These are phyloP conservation scores for Curvularia eragrostidis DNA, from an alignment of 2,329 filamentous ascomycete species.

Conservation along the genomic window DNA sequence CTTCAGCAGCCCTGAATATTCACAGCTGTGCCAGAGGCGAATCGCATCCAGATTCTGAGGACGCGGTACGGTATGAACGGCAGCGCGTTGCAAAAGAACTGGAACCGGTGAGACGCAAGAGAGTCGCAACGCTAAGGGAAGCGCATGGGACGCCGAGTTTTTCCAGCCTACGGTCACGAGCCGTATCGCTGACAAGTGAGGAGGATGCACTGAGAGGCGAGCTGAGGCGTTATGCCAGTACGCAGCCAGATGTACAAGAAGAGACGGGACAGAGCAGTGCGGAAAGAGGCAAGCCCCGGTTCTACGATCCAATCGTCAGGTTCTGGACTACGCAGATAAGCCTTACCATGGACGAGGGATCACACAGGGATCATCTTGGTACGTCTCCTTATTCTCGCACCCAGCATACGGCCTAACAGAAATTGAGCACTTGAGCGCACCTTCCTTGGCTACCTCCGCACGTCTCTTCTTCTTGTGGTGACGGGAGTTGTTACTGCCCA, in stretches of 20 bases:
- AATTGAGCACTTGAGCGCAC: slow-evolving; percentile 73
- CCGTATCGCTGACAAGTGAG: slow-evolving; percentile 5
- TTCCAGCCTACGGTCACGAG: slow-evolving; percentile 13
- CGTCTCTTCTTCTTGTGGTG: slow-evolving; percentile 72
- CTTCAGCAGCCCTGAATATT: slow-evolving; percentile 20
- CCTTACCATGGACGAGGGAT: slow-evolving; percentile 58
- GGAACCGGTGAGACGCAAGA: slow-evolving; percentile 3
- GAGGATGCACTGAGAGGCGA: slow-evolving; percentile 11
- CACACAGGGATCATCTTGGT: slow-evolving; percentile 65
- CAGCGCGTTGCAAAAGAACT: slow-evolving; percentile 28
- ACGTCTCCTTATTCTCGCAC: slow-evolving; percentile 25
- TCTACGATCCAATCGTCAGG: slow-evolving; percentile 48
- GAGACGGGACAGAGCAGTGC: neutral
- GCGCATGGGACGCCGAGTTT: slow-evolving; percentile 3
- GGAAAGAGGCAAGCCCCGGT: slow-evolving; percentile 24
- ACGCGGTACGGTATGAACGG: slow-evolving; percentile 26
- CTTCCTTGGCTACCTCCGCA: slow-evolving; percentile 75
- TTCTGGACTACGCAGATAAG: slow-evolving; percentile 61
- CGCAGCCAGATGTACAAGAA: slow-evolving; percentile 6
- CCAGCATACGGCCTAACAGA: neutral
- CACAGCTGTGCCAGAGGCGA: slow-evolving; percentile 10
- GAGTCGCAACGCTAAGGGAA: neutral
- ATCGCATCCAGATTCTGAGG: slow-evolving; percentile 30
- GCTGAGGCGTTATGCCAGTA: slow-evolving; percentile 10
- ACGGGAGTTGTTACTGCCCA: slow-evolving; percentile 70